Evolutionary conservation across 441 rosid species (phyloP).

Genomic region (Gossypium armourianum): DNA sequence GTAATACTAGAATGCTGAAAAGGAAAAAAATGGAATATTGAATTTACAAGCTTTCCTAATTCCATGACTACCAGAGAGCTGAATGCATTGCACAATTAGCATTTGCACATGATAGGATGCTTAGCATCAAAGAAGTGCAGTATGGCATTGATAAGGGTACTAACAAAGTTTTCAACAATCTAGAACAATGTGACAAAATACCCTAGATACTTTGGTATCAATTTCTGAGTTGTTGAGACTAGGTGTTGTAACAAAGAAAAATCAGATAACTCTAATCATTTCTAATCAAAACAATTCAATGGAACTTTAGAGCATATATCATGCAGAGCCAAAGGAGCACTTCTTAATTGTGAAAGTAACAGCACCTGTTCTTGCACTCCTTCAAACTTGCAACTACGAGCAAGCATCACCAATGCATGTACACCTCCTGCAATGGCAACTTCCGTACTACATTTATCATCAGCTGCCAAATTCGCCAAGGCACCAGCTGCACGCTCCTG

Average conservation of each 20-base stretch:
- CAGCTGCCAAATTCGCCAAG: constrained; percentile 94
- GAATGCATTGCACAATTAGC: background rate
- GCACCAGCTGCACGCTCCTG: constrained; percentile 99
- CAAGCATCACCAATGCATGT: constrained; percentile 89
- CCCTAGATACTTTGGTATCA: background rate
- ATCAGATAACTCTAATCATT: background rate
- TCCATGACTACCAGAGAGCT: background rate
- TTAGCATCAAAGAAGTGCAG: background rate
- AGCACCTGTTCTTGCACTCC: constrained; percentile 95
- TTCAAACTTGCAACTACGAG: constrained; percentile 75
- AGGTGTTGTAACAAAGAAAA: background rate
- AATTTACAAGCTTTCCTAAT: background rate
- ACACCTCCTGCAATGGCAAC: constrained; percentile 88
- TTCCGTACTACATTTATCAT: constrained; percentile 91
- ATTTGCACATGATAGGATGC: background rate
- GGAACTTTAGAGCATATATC: background rate
- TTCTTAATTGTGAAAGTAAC: background rate
- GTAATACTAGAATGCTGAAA: background rate
- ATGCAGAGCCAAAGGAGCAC: background rate
- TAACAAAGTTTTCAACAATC: background rate
- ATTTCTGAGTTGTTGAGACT: background rate
- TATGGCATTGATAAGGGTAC: background rate
- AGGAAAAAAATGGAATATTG: background rate
- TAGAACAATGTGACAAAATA: background rate
- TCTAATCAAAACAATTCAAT: background rate